A percentile compares a stretch with the other conserved stretches of the same genome.
Evolutionary conservation across 1,284 basidiomycete species (phyloP).

Genomic region (Somion occarium): DNA sequence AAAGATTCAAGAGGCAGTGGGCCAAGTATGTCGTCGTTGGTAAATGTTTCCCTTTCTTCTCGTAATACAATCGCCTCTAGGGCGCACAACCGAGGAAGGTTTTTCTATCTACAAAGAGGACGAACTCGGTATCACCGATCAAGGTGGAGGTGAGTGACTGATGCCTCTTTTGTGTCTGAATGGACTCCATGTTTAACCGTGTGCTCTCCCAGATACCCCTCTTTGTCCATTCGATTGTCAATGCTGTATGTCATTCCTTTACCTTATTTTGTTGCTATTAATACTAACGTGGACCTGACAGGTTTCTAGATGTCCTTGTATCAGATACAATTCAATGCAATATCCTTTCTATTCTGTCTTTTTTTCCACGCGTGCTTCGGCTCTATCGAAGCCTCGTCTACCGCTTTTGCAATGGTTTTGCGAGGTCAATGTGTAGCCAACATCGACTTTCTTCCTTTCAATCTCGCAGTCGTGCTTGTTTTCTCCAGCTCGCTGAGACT

Average conservation of each 20-base stretch:
- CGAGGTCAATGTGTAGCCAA: constrained; percentile 38
- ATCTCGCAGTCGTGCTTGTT: neutral
- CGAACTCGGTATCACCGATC: constrained; percentile 70
- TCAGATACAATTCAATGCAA: neutral
- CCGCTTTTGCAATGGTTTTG: constrained; percentile 20
- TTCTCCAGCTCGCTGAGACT: constrained; percentile 1
- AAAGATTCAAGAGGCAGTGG: constrained; percentile 73
- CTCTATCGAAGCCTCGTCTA: constrained; percentile 63
- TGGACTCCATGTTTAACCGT: neutral
- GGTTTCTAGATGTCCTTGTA: constrained; percentile 39
- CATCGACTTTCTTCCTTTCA: constrained; percentile 25
- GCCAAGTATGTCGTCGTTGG: constrained; percentile 50
- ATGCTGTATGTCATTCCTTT: constrained; percentile 23
- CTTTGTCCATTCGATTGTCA: constrained; percentile 31
- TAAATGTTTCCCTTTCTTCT: constrained; percentile 3
- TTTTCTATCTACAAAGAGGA: constrained; percentile 84
- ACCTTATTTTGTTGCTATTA: neutral
- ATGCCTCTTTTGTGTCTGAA: neutral
- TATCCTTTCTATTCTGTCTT: neutral
- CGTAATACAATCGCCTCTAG: constrained; percentile 34
- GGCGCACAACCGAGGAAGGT: constrained; percentile 81
- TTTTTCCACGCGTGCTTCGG: constrained; percentile 23
- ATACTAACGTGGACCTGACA: constrained; percentile 19
- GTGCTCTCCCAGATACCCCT: constrained; percentile 27
- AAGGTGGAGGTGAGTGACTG: constrained; percentile 71